phyloP scores from a whole-genome alignment of 1,284 basidiomycete genomes.

The Thelephora terrestris region DNA sequence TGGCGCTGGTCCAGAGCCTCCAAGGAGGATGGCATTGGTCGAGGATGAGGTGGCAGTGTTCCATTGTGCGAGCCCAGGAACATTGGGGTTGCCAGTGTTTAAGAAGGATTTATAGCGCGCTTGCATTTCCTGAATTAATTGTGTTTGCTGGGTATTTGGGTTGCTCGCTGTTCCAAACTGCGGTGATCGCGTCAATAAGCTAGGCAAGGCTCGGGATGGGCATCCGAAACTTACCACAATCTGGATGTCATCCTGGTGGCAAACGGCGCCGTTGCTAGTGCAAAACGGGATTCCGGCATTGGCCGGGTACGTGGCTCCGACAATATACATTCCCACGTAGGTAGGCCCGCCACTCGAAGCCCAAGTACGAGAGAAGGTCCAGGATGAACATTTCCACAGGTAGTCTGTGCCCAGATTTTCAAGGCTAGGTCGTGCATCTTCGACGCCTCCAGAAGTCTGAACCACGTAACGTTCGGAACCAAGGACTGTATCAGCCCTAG shows the following conservation, averaged over 20 bases:
- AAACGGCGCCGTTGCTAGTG: constrained; percentile 42
- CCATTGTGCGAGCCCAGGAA: constrained; percentile 35
- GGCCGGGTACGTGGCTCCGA: constrained; percentile 60
- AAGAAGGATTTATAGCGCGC: constrained; percentile 61
- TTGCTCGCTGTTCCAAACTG: constrained; percentile 59
- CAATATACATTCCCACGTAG: constrained; percentile 57
- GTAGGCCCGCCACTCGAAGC: constrained; percentile 50
- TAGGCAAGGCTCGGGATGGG: constrained; percentile 1
- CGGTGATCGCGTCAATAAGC: constrained; percentile 2
- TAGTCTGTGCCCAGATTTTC: constrained; percentile 59
- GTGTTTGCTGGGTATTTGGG: constrained; percentile 44
- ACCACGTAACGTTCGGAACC: constrained; percentile 41
- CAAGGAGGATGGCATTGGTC: constrained; percentile 46
- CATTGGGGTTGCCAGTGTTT: constrained; percentile 48
- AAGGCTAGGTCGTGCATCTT: constrained; percentile 46
- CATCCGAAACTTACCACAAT: constrained; percentile 43
- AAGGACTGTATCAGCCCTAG: constrained; percentile 38
- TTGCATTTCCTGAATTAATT: constrained; percentile 56
- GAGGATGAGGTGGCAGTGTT: constrained; percentile 35
- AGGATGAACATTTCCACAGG: constrained; percentile 59
- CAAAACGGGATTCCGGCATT: constrained; percentile 50
- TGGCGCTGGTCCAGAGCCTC: constrained; percentile 37
- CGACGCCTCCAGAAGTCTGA: constrained; percentile 17
- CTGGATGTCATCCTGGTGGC: constrained; percentile 68
- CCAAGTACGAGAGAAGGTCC: constrained; percentile 63